Evolutionary conservation across 768 basidiomycete species (phyloP).

Genomic region (Russula sp.): DNA sequence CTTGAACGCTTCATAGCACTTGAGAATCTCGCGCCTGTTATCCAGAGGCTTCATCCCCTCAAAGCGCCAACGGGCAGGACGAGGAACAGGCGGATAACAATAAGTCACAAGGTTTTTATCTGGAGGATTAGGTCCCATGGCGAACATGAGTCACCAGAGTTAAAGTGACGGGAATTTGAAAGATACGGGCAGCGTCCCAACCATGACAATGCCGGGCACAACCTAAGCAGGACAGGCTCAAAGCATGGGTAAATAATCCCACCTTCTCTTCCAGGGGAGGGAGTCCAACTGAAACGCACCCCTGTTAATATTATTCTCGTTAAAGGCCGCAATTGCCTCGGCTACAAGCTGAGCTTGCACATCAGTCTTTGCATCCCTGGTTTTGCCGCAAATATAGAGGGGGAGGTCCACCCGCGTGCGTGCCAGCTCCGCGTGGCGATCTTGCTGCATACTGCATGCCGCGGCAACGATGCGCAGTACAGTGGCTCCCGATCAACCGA

Average conservation of each 20-base stretch:
- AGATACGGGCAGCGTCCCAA: neutral
- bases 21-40: constrained; percentile 8
- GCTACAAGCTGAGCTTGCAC: neutral
- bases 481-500: neutral
- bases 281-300: neutral
- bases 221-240: neutral
- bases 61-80: constrained; percentile 6
- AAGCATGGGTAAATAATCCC: neutral
- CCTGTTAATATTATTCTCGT: neutral
- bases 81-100: constrained; percentile 14
- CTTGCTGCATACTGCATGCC: neutral
- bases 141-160: neutral
- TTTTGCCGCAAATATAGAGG: neutral
- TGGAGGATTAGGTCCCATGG: neutral
- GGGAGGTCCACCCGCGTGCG: neutral
- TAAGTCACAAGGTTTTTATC: neutral
- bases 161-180: constrained; percentile 1
- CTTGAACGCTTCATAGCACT: constrained; percentile 23
- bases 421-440: neutral
- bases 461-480: too few relatives aligned
- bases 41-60: constrained; percentile 23
- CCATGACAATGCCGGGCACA: neutral
- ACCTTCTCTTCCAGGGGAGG: neutral
- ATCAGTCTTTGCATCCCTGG: neutral
- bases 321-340: neutral